Conservation (phyloP, 371 early-diverging fungal species). For the Sporodiniella umbellata region DNA sequence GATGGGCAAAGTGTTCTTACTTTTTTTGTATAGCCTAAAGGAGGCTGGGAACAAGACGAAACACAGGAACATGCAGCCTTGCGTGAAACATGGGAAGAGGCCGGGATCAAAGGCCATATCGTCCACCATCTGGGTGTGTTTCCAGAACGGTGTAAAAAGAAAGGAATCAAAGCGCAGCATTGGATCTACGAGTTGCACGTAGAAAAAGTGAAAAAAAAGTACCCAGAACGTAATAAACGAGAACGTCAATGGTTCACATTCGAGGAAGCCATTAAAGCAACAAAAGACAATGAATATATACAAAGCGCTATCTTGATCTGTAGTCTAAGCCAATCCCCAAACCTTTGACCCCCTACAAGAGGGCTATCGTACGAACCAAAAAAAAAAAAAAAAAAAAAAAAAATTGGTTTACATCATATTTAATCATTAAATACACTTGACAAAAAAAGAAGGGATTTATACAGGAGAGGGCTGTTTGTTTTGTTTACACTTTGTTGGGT, state of each 20-base stretch:
- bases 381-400: not conserved
- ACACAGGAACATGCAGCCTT: slow-evolving; percentile 61
- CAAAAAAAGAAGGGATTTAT: not conserved
- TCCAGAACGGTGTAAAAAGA: slow-evolving; percentile 42
- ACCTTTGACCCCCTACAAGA: too few species aligned
- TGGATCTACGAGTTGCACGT: slow-evolving; percentile 64
- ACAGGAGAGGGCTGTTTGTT: too few species aligned
- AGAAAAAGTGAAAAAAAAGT: slow-evolving; percentile 49
- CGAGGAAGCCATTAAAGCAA: slow-evolving; percentile 53
- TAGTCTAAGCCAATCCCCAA: too few species aligned
- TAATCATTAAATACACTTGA: not conserved
- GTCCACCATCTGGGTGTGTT: slow-evolving; percentile 52
- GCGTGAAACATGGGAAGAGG: slow-evolving; percentile 71
- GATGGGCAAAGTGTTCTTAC: not conserved
- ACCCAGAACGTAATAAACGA: slow-evolving; percentile 61
- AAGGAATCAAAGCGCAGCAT: slow-evolving; percentile 49
- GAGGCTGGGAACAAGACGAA: slow-evolving; percentile 70
- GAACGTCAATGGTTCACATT: slow-evolving; percentile 62
- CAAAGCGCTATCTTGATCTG: slow-evolving; percentile 47
- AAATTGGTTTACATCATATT: too few species aligned
- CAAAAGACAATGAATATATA: slow-evolving; percentile 51
- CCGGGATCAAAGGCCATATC: slow-evolving; percentile 56
- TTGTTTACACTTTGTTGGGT: slow-evolving; percentile 1
- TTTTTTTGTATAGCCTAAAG: slow-evolving; percentile 48
- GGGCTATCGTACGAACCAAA: not conserved